These are phyloP conservation scores for Penicillium sp. DNA, from an alignment of 2,329 filamentous ascomycete species.

Conservation along the genomic window DNA sequence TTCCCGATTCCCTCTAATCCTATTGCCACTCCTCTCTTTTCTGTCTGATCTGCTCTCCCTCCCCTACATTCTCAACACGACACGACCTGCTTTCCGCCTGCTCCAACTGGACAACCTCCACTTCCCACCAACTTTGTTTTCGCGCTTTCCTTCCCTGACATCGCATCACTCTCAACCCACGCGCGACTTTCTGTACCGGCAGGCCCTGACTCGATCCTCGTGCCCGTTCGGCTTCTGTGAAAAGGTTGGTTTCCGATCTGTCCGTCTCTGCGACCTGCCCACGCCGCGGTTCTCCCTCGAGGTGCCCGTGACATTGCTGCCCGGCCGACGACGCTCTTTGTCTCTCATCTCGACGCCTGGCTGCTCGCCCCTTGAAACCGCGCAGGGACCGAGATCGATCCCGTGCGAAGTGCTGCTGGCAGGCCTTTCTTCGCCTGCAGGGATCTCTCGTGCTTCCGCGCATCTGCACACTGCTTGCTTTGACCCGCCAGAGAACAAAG, in stretches of 20 bases:
- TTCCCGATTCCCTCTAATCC: background rate
- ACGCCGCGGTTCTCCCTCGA: background rate
- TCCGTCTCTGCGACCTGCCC: background rate
- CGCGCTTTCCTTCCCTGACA: background rate
- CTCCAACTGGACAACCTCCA: conserved; percentile 2
- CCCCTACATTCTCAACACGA: conserved; percentile 4
- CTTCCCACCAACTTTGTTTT: conserved; percentile 7
- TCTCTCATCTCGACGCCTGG: background rate
- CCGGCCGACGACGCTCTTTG: conserved; percentile 2
- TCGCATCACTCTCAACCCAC: background rate
- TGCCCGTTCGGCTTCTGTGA: background rate
- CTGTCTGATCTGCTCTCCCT: conserved; percentile 3
- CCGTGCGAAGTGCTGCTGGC: background rate
- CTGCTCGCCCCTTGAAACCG: background rate
- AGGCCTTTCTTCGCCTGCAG: background rate
- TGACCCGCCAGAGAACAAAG: background rate
- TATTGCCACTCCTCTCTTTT: conserved; percentile 8
- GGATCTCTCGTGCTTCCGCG: background rate
- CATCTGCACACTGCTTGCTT: background rate
- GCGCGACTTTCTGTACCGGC: background rate
- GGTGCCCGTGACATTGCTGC: conserved; percentile 7
- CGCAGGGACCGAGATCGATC: background rate
- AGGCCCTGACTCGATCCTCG: background rate
- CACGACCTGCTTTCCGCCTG: conserved; percentile 1
- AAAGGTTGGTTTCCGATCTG: conserved; percentile 2